A percentile compares a stretch with the other conserved stretches of the same genome.
Conservation (phyloP, 345 rosid species). For the Moricandia moricandioides region DNA sequence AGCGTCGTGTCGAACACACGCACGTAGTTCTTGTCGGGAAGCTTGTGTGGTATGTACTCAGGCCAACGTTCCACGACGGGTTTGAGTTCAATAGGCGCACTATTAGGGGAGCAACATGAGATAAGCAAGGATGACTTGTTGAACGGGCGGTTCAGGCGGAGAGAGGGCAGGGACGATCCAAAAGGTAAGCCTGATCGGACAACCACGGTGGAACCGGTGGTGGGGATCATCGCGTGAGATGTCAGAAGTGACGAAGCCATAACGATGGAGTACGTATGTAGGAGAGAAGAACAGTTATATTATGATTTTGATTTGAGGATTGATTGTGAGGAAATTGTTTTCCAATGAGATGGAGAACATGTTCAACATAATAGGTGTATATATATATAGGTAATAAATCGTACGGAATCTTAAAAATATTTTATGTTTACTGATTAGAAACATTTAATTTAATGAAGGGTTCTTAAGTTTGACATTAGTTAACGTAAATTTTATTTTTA, state of each 20-base stretch:
- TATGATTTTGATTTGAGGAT: slow-evolving; percentile 8
- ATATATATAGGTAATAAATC: slow-evolving; percentile 1
- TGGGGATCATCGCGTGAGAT: slow-evolving; percentile 12
- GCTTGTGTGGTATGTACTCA: slow-evolving; percentile 57
- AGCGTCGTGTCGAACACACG: slow-evolving; percentile 92
- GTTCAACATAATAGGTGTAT: neutral
- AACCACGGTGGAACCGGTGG: neutral
- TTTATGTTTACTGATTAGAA: neutral
- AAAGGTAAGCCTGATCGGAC: neutral
- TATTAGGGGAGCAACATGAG: slow-evolving; percentile 27
- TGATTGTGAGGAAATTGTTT: slow-evolving; percentile 4
- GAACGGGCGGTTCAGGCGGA: slow-evolving; percentile 5
- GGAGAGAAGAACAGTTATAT: neutral
- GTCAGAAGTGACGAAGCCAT: slow-evolving; percentile 31
- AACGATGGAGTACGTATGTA: neutral
- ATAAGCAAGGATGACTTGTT: slow-evolving; percentile 14
- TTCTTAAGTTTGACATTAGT: neutral
- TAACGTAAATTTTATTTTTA: neutral
- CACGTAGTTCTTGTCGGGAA: slow-evolving; percentile 65
- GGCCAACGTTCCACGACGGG: slow-evolving; percentile 43
- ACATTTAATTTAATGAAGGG: neutral
- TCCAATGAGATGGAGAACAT: slow-evolving; percentile 7
- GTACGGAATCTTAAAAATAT: neutral
- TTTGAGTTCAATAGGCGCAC: slow-evolving; percentile 10
- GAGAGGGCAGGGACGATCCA: slow-evolving; percentile 2